A percentile compares a stretch with the other conserved stretches of the same genome.
These are phyloP conservation scores for Juncus effusus DNA, from an alignment of 176 grass and related monocot genomes.

Conservation along the genomic window DNA sequence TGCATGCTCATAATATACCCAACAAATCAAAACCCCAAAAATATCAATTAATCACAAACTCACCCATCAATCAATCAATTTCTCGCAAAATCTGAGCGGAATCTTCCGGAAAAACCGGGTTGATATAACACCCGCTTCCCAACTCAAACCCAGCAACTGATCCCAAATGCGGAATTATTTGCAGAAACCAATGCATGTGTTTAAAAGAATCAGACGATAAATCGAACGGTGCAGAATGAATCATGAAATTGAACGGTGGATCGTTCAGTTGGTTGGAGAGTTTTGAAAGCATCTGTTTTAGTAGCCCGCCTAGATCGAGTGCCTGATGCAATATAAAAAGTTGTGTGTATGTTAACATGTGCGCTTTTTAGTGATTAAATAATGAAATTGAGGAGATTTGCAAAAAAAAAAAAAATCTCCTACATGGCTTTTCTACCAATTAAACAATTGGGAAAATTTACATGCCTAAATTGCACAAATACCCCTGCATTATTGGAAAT, in stretches of 20 bases:
- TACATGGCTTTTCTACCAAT: conserved; percentile 11
- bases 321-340: conserved; percentile 42
- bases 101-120: conserved; percentile 93
- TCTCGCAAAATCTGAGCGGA: conserved; percentile 80
- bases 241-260: conserved; percentile 86
- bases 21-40: too few relatives aligned
- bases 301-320: conserved; percentile 62
- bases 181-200: conserved; percentile 88
- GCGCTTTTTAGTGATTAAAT: not conserved
- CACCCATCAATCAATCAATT: conserved; percentile 38
- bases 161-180: conserved; percentile 75
- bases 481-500: too few relatives aligned
- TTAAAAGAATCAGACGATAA: conserved; percentile 35
- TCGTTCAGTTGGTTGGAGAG: conserved; percentile 82
- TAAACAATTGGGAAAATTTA: not conserved
- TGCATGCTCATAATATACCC: too few relatives aligned
- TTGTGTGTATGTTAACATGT: conserved; percentile 1
- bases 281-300: conserved; percentile 70
- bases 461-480: not conserved
- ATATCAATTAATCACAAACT: too few relatives aligned
- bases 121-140: conserved; percentile 89
- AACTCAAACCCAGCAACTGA: conserved; percentile 78
- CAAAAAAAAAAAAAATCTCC: not conserved
- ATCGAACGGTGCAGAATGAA: conserved; percentile 58
- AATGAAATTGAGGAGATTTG: not conserved